Conservation (phyloP, 1,139 yeast genomes). For the Blastobotrys proliferans region DNA sequence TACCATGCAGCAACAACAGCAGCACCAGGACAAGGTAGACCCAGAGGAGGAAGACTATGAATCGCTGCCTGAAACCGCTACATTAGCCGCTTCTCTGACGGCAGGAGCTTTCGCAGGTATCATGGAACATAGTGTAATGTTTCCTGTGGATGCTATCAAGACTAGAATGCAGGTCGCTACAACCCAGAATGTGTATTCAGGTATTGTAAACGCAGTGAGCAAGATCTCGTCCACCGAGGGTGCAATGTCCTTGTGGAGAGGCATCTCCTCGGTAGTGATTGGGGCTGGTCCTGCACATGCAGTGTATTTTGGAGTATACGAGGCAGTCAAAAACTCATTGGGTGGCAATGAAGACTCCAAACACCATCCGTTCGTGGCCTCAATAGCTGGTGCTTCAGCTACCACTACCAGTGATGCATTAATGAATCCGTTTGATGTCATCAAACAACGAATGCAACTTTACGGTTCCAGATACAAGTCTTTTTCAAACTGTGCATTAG, state of each 20-base stretch:
- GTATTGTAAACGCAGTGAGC: conserved; percentile 59
- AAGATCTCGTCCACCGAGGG: conserved; percentile 88
- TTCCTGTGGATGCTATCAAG: conserved; percentile 88
- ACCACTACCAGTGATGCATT: conserved; percentile 90
- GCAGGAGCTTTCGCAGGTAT: conserved; percentile 99
- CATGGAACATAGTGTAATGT: conserved; percentile 95
- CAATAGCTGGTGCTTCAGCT: conserved; percentile 89
- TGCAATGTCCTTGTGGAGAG: conserved; percentile 86
- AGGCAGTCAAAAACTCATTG: conserved; percentile 64
- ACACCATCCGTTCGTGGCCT: conserved; percentile 77
- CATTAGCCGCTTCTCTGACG: conserved; percentile 70
- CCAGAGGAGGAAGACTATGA: conserved; percentile 63
- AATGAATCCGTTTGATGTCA: conserved; percentile 96
- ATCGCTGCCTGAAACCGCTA: conserved; percentile 83
- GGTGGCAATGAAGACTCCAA: conserved; percentile 41
- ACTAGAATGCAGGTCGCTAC: conserved; percentile 87
- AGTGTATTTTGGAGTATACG: conserved; percentile 94
- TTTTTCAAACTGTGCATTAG: conserved; percentile 37
- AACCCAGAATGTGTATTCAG: conserved; percentile 39
- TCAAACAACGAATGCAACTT: conserved; percentile 82
- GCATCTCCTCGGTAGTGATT: conserved; percentile 83
- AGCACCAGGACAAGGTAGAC: conserved; percentile 15
- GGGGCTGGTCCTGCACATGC: conserved; percentile 99
- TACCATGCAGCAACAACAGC: conserved; percentile 1
- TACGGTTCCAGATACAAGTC: conserved; percentile 30